phyloP scores from a whole-genome alignment of 176 grass and related monocot species.

The Triticum dicoccoides region DNA sequence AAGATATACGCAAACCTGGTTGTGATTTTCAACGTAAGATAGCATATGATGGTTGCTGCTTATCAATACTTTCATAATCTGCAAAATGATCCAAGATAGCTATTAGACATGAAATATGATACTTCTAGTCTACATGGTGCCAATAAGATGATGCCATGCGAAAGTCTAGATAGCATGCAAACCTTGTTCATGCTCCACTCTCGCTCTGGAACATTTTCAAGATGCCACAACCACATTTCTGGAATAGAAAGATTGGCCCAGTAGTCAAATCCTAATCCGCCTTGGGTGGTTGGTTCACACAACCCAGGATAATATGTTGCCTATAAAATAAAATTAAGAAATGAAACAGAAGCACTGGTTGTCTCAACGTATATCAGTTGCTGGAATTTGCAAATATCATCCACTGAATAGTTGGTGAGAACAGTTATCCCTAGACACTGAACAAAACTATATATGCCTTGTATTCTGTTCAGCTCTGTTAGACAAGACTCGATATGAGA shows the following conservation, averaged over 20 bases:
- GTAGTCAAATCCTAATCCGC: constrained; percentile 91
- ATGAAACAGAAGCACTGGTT: neutral
- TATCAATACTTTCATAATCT: constrained; percentile 81
- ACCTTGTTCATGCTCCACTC: constrained; percentile 98
- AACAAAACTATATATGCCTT: neutral
- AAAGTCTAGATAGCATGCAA: constrained; percentile 7
- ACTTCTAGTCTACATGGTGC: neutral
- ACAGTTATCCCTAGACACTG: neutral
- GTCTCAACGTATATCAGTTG: constrained; percentile 1
- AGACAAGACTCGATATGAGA: neutral
- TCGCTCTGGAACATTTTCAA: constrained; percentile 86
- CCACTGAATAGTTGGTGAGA: neutral
- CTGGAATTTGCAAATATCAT: neutral
- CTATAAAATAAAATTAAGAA: constrained; percentile 38
- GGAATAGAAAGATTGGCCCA: constrained; percentile 86
- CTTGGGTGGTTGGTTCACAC: constrained; percentile 84
- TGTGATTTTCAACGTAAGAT: constrained; percentile 86
- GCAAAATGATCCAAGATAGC: constrained; percentile 26
- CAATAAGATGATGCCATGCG: neutral
- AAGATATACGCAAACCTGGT: constrained; percentile 53
- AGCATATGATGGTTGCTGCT: constrained; percentile 70
- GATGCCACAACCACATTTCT: constrained; percentile 96
- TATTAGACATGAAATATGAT: constrained; percentile 19
- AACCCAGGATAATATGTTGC: constrained; percentile 96
- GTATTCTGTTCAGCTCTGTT: neutral